These are phyloP conservation scores for Plantago elongata DNA, from an alignment of 257 asterid species.

Conservation along the genomic window DNA sequence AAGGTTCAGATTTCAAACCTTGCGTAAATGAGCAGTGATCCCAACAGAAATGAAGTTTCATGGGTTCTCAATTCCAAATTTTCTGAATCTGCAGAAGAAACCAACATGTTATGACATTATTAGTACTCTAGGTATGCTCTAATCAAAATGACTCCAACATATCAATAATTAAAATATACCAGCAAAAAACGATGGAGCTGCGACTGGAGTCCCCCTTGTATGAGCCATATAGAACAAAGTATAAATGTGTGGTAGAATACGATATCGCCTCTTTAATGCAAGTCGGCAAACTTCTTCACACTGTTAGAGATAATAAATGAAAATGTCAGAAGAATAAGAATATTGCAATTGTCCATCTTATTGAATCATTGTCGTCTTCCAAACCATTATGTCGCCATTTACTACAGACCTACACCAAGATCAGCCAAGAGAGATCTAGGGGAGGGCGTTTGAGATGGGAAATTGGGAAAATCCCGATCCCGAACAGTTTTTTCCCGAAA, in stretches of 20 bases:
- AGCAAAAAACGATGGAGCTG: slow-evolving; percentile 71
- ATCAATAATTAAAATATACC: slow-evolving; percentile 38
- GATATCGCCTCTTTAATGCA: slow-evolving; percentile 85
- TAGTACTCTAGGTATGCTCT: not conserved
- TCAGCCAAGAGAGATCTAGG: no score
- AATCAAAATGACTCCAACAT: slow-evolving; percentile 10
- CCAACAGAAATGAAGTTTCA: slow-evolving; percentile 85
- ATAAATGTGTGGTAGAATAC: slow-evolving; percentile 82
- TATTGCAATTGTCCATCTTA: not conserved
- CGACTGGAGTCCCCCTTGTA: slow-evolving; percentile 77
- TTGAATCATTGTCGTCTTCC: no score
- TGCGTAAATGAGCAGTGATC: slow-evolving; percentile 77
- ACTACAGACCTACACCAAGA: no score
- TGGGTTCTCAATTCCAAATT: slow-evolving; percentile 68
- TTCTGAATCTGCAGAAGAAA: slow-evolving; percentile 61
- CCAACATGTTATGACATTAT: slow-evolving; percentile 7
- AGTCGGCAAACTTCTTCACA: slow-evolving; percentile 96
- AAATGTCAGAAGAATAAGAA: slow-evolving; percentile 20
- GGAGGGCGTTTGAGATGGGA: no score
- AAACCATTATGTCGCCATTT: no score
- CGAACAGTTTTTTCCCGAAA: no score
- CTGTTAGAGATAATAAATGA: slow-evolving; percentile 32
- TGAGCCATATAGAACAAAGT: slow-evolving; percentile 88
- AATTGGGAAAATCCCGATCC: no score
- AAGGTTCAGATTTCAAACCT: slow-evolving; percentile 45